These are phyloP conservation scores for Selaginella moellendorffii DNA, from an alignment of 75 land plant species.

Conservation along the genomic window DNA sequence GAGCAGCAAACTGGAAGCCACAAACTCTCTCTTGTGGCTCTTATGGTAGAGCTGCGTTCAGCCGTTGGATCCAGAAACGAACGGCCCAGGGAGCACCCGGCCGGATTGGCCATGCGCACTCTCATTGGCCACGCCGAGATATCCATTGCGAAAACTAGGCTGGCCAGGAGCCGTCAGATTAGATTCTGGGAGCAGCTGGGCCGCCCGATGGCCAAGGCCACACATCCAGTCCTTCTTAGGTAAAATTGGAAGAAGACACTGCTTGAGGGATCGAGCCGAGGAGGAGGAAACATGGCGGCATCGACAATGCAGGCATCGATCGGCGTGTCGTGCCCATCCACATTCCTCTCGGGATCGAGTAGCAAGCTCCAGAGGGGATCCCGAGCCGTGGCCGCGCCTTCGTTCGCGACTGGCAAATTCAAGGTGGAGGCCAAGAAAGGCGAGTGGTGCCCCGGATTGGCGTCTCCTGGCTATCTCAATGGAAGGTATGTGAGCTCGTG, in stretches of 20 bases:
- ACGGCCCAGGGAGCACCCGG: too few relatives aligned
- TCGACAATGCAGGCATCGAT: neutral
- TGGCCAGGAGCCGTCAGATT: neutral
- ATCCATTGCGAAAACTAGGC: neutral
- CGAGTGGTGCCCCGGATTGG: slow-evolving; percentile 78
- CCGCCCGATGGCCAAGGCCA: too few relatives aligned
- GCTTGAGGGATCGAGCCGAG: neutral
- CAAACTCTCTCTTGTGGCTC: too few relatives aligned
- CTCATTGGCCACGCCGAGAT: neutral
- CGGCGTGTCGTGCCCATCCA: neutral
- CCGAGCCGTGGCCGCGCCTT: neutral
- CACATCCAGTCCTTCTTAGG: neutral
- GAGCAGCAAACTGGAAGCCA: too few relatives aligned
- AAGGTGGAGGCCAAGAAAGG: slow-evolving; percentile 70
- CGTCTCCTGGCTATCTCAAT: slow-evolving; percentile 65
- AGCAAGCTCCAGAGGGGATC: neutral
- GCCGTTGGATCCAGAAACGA: neutral
- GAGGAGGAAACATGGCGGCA: neutral
- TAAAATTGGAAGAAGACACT: too few relatives aligned
- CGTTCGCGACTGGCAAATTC: neutral
- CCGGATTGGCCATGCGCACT: neutral
- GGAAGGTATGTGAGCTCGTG: slow-evolving; percentile 51
- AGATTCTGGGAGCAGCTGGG: neutral
- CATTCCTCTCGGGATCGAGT: neutral
- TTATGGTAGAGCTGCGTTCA: too few relatives aligned